A percentile compares a stretch with the other conserved stretches of the same genome.
Evolutionary conservation across 805 yeast genomes (phyloP).

Genomic region (Suhomyces kilbournensis): DNA sequence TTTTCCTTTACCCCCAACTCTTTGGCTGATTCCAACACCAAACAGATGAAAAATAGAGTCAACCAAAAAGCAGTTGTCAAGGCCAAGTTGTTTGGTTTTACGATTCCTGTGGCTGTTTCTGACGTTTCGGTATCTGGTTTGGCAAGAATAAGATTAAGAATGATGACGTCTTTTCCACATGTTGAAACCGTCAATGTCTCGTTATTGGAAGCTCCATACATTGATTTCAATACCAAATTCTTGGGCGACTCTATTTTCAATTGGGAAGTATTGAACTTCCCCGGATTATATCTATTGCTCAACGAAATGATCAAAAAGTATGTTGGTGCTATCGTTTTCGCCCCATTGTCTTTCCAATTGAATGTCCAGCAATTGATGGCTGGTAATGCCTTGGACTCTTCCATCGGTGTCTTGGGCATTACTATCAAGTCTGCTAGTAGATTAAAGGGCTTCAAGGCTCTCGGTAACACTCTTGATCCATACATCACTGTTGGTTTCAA

Average conservation of each 20-base stretch:
- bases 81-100: constrained; percentile 76
- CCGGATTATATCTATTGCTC: constrained; percentile 81
- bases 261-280: constrained; percentile 82
- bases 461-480: constrained; percentile 86
- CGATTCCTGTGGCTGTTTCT: constrained; percentile 76
- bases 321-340: constrained; percentile 81
- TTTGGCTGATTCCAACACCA: constrained; percentile 74
- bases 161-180: constrained; percentile 91
- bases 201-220: constrained; percentile 78
- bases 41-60: constrained; percentile 79
- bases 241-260: constrained; percentile 84
- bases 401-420: constrained; percentile 82
- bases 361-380: constrained; percentile 88
- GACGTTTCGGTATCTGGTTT: constrained; percentile 74
- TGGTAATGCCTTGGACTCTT: constrained; percentile 73
- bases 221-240: constrained; percentile 73
- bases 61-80: constrained; percentile 79
- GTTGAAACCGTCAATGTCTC: constrained; percentile 86
- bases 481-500: constrained; percentile 71
- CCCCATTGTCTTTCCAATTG: constrained; percentile 90
- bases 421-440: constrained; percentile 64
- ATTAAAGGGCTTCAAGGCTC: constrained; percentile 64
- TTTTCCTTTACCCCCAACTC: constrained; percentile 92
- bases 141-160: constrained; percentile 78
- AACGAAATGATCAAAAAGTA: constrained; percentile 83